These are phyloP conservation scores for Tetradesmus lagerheimii DNA, from an alignment of 139 green algal genomes.

Conservation along the genomic window DNA sequence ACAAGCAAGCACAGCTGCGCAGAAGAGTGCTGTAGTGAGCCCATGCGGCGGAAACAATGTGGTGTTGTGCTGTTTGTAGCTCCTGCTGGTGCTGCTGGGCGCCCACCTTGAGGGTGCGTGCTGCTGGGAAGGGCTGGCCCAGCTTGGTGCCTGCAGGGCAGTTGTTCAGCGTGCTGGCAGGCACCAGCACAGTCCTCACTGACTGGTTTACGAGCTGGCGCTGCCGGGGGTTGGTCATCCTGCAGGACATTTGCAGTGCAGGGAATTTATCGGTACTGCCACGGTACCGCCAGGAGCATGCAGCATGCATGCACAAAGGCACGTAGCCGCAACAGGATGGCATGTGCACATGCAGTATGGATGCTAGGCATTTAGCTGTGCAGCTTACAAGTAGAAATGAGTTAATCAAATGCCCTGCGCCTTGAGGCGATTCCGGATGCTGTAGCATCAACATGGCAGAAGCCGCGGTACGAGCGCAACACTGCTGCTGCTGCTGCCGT, in stretches of 20 bases:
- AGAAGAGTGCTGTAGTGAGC: too few relatives aligned
- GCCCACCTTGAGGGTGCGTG: constrained; percentile 15
- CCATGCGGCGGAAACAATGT: too few relatives aligned
- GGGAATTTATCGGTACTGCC: not conserved
- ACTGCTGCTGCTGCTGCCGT: not conserved
- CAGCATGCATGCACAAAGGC: too few relatives aligned
- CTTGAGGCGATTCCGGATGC: too few relatives aligned
- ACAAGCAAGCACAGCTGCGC: not conserved
- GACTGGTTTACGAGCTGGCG: constrained; percentile 33
- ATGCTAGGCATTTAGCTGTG: not conserved
- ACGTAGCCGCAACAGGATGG: not conserved
- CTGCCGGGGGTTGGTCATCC: not conserved
- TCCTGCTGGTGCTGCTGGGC: not conserved
- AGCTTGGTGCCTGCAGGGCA: constrained; percentile 10
- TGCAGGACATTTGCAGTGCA: not conserved
- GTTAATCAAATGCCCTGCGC: too few relatives aligned
- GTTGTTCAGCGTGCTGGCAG: not conserved
- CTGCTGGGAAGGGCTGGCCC: constrained; percentile 26
- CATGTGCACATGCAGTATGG: not conserved
- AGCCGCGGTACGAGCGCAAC: not conserved
- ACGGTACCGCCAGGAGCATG: too few relatives aligned
- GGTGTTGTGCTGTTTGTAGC: not conserved
- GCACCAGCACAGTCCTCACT: constrained; percentile 18
- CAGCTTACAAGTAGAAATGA: not conserved
- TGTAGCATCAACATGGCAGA: too few relatives aligned